phyloP scores from a whole-genome alignment of 805 yeast genomes.

The Hanseniaspora pseudoguilliermondii region DNA sequence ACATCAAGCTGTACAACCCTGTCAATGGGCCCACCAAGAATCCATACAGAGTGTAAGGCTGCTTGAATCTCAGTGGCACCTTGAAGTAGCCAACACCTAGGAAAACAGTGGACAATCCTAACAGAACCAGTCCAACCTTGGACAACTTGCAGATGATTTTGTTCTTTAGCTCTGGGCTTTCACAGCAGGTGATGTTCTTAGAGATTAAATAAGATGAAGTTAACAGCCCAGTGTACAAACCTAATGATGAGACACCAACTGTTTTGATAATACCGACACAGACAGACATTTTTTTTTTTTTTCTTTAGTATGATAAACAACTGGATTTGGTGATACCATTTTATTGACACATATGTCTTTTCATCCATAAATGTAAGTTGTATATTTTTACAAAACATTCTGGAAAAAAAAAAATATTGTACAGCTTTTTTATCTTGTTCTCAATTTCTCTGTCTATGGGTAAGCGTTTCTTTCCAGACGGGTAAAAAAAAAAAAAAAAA shows the following conservation, averaged over 20 bases:
- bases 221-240: conserved; percentile 43
- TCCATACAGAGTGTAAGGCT: conserved; percentile 61
- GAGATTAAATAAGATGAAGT: conserved; percentile 27
- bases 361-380: no score
- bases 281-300: conserved; percentile 32
- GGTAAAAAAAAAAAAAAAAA: no score
- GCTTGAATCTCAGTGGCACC: conserved; percentile 46
- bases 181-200: conserved; percentile 21
- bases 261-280: conserved; percentile 48
- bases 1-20: background rate
- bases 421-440: no score
- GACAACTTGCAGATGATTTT: conserved; percentile 19
- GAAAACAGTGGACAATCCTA: conserved; percentile 37
- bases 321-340: no score
- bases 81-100: conserved; percentile 44
- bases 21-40: conserved; percentile 23
- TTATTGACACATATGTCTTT: no score
- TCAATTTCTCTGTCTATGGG: no score
- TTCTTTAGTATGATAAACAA: background rate
- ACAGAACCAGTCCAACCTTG: conserved; percentile 27
- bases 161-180: conserved; percentile 1
- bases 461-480: background rate
- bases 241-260: conserved; percentile 54
- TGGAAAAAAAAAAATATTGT: no score
- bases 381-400: no score